These are phyloP conservation scores for Fusarium sp. DNA, from an alignment of 2,329 filamentous ascomycete species.

Conservation along the genomic window DNA sequence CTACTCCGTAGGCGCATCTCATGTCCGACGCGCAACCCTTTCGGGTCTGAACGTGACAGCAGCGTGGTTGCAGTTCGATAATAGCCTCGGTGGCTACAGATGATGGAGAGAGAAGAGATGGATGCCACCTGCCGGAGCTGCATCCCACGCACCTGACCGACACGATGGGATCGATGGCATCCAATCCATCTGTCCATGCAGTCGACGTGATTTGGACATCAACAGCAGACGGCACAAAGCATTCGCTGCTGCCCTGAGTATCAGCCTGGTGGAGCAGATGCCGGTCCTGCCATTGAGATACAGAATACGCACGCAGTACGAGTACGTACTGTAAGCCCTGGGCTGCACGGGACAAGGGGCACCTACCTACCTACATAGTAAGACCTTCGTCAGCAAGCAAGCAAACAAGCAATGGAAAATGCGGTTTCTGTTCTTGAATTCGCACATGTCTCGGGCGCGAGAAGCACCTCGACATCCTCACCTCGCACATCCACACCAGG, in stretches of 20 bases:
- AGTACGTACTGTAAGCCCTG: conserved; percentile 28
- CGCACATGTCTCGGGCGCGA: conserved; percentile 20
- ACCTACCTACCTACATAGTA: no score
- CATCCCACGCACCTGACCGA: conserved; percentile 4
- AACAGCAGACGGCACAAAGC: conserved; percentile 1
- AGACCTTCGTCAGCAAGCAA: conserved; percentile 32
- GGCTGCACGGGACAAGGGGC: conserved; percentile 37
- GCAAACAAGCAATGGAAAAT: background rate
- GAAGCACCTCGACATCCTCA: conserved; percentile 25
- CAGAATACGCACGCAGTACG: background rate
- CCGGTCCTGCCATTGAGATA: conserved; percentile 26
- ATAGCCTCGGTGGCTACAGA: conserved; percentile 19
- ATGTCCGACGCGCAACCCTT: conserved; percentile 33
- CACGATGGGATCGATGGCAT: conserved; percentile 15
- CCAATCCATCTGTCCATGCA: background rate
- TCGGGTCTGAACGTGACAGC: conserved; percentile 29
- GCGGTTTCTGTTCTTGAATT: conserved; percentile 10
- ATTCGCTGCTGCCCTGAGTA: conserved; percentile 12
- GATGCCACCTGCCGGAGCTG: background rate
- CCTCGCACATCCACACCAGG: conserved; percentile 32
- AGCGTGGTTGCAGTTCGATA: conserved; percentile 18
- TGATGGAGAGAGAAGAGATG: conserved; percentile 8
- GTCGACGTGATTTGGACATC: background rate
- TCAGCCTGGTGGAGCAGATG: conserved; percentile 30
- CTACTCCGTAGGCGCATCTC: conserved; percentile 4